Conservation (phyloP, 1,284 basidiomycete genomes). For the Cryptococcus neoformans region DNA sequence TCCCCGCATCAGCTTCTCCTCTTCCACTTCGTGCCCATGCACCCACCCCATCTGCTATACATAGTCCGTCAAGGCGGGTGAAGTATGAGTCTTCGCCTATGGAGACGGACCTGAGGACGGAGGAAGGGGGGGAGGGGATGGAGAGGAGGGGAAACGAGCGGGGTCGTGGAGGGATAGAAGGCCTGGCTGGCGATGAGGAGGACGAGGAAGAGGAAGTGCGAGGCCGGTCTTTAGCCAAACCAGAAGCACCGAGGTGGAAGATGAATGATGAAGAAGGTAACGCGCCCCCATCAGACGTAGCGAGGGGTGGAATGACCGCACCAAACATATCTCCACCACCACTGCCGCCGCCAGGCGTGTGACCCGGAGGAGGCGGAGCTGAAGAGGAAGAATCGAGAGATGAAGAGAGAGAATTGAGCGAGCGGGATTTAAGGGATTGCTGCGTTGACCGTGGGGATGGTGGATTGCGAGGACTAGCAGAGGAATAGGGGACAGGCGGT, state of each 20-base stretch:
- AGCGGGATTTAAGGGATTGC: constrained; percentile 1
- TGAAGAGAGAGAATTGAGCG: background rate
- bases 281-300: background rate
- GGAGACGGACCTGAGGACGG: constrained; percentile 16
- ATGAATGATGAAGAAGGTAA: constrained; percentile 35
- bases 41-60: constrained; percentile 51
- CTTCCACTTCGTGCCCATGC: constrained; percentile 42
- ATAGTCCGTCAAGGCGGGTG: constrained; percentile 41
- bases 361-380: background rate
- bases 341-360: background rate
- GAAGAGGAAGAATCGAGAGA: background rate
- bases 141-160: constrained; percentile 38
- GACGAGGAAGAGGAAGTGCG: background rate
- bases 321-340: too few species aligned
- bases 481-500: background rate
- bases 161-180: constrained; percentile 31
- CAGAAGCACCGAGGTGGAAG: constrained; percentile 41
- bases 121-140: constrained; percentile 22
- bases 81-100: constrained; percentile 52
- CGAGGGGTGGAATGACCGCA: too few species aligned
- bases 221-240: constrained; percentile 35
- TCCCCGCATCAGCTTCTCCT: constrained; percentile 42
- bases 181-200: constrained; percentile 12
- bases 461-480: background rate
- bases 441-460: background rate